A percentile compares a stretch with the other conserved stretches of the same genome.
Conservation (phyloP, 371 early-diverging fungal genomes). For the Mortierella sp. region DNA sequence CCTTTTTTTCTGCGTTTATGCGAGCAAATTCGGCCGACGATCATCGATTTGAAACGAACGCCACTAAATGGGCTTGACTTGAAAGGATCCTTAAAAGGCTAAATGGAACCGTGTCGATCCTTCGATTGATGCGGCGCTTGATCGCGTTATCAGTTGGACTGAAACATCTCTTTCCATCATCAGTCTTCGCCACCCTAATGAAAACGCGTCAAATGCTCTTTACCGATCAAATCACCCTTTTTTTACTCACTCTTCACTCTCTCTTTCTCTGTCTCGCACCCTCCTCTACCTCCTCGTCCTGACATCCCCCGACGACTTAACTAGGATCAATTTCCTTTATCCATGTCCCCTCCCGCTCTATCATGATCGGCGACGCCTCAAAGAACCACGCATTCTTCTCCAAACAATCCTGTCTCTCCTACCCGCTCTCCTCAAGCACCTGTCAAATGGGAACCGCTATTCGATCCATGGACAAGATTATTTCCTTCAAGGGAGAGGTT, state of each 20-base stretch:
- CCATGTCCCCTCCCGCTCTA: constrained; percentile 35
- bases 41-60: neutral
- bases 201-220: neutral
- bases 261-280: neutral
- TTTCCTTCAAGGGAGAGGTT: constrained; percentile 18
- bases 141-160: too few species aligned
- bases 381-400: constrained; percentile 30
- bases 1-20: neutral
- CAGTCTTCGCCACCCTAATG: neutral
- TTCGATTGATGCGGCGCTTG: too few species aligned
- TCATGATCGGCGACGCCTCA: constrained; percentile 54
- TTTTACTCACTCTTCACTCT: too few species aligned
- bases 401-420: neutral
- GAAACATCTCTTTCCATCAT: neutral
- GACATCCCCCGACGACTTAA: neutral
- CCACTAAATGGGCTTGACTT: neutral
- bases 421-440: constrained; percentile 23
- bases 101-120: too few species aligned
- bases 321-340: constrained; percentile 51
- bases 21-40: neutral
- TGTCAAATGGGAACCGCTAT: constrained; percentile 24
- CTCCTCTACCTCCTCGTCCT: neutral
- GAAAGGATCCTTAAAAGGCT: neutral
- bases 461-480: constrained; percentile 36
- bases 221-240: neutral